Conservation (phyloP, 176 grass and related monocot species). For the Avena atlantica region DNA sequence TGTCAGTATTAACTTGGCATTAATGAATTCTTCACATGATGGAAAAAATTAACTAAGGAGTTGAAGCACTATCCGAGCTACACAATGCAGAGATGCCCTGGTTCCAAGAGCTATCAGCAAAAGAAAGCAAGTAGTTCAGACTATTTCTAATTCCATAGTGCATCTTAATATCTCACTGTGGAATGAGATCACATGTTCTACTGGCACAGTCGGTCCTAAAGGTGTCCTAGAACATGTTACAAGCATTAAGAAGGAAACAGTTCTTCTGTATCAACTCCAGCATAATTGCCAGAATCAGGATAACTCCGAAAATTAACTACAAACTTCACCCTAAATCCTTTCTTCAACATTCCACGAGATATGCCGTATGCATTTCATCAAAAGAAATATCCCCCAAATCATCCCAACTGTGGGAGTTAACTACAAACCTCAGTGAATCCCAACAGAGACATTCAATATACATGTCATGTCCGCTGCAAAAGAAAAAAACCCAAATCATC, state of each 20-base stretch:
- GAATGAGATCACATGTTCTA: neutral
- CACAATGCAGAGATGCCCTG: neutral
- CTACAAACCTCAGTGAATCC: neutral
- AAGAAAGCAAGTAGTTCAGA: neutral
- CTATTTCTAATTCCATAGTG: neutral
- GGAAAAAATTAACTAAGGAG: neutral
- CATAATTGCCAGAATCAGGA: neutral
- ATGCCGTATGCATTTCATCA: neutral
- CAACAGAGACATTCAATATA: neutral
- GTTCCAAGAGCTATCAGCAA: neutral
- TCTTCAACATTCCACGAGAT: constrained; percentile 24
- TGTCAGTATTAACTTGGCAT: neutral
- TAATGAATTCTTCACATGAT: neutral
- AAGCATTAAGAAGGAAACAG: neutral
- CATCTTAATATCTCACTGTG: neutral
- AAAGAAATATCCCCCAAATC: neutral
- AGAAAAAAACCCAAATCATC: neutral
- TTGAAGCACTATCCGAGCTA: constrained; percentile 8
- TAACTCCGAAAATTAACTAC: neutral
- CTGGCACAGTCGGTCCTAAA: neutral
- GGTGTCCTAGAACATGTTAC: neutral
- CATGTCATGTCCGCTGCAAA: neutral
- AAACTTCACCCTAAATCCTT: neutral
- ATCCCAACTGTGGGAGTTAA: neutral
- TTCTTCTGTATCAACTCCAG: neutral